Percentiles rank a stretch among this genome's conserved stretches.
phyloP scores from a whole-genome alignment of 2,329 filamentous ascomycete species.

The Colletotrichum siamense region DNA sequence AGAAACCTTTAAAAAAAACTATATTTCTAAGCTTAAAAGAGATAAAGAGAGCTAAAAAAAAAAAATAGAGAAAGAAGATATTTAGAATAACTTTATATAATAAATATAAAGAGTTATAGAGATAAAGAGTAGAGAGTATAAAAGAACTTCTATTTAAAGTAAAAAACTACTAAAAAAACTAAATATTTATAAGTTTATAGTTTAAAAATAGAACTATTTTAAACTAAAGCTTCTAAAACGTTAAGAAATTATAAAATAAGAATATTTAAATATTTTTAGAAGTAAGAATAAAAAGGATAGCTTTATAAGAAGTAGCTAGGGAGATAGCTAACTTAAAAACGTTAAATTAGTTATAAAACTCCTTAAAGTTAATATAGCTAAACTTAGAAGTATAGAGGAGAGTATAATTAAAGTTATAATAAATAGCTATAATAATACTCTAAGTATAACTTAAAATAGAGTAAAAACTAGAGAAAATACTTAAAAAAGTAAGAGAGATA shows the following conservation, averaged over 20 bases:
- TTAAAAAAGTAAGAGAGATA: too few relatives aligned
- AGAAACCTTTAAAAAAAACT: not conserved
- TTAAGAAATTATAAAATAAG: not conserved
- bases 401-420: too few relatives aligned
- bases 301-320: too few relatives aligned
- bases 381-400: rapidly evolving
- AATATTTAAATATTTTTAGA: not conserved
- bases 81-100: not conserved
- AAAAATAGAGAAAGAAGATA: not conserved
- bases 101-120: not conserved
- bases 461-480: too few relatives aligned
- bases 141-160: not conserved
- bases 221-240: not conserved
- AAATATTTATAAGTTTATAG: not conserved
- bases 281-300: too few relatives aligned
- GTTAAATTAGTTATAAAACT: too few relatives aligned
- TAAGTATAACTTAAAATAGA: too few relatives aligned
- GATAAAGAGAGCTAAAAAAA: not conserved
- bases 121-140: not conserved
- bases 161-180: not conserved
- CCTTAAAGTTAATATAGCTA: too few relatives aligned
- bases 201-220: not conserved
- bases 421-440: too few relatives aligned
- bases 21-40: not conserved
- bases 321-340: too few relatives aligned